A percentile compares a stretch with the other conserved stretches of the same genome.
Evolutionary conservation across 1,284 basidiomycete genomes (phyloP).

Genomic region (Sphagnurus paluster): DNA sequence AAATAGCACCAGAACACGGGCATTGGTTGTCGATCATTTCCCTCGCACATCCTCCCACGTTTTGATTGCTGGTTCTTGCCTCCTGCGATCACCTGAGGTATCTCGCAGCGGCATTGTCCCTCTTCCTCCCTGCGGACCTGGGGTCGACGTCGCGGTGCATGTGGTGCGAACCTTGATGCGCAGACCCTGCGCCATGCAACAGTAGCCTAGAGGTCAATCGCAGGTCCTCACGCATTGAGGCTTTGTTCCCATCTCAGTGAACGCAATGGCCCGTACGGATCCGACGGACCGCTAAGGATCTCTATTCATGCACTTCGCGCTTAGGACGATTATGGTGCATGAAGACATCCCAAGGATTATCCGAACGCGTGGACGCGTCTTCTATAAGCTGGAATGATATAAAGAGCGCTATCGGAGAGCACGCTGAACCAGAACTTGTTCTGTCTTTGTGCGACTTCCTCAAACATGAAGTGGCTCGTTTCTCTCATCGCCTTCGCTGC

Average conservation of each 20-base stretch:
- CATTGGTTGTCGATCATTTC: no score
- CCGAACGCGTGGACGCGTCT: neutral
- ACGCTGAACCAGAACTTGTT: neutral
- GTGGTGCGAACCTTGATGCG: no score
- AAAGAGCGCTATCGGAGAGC: conserved; percentile 4
- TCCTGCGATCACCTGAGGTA: no score
- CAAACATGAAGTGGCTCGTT: conserved; percentile 31
- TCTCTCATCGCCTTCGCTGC: conserved; percentile 31
- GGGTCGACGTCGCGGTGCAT: no score
- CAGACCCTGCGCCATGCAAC: no score
- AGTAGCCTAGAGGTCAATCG: no score
- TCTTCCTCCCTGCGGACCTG: no score
- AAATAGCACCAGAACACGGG: no score
- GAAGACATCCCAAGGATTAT: conserved; percentile 11
- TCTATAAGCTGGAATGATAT: no score
- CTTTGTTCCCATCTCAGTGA: neutral
- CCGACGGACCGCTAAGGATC: conserved; percentile 16
- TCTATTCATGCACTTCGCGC: neutral
- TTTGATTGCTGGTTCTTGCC: no score
- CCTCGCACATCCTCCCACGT: no score
- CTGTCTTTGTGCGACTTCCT: neutral
- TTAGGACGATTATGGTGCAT: neutral
- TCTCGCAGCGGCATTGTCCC: no score
- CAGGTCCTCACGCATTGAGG: neutral
- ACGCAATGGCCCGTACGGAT: conserved; percentile 10